A percentile compares a stretch with the other conserved stretches of the same genome.
These are phyloP conservation scores for Globisporangium okanoganense DNA, from an alignment of 352 stramenopile species.

Conservation along the genomic window DNA sequence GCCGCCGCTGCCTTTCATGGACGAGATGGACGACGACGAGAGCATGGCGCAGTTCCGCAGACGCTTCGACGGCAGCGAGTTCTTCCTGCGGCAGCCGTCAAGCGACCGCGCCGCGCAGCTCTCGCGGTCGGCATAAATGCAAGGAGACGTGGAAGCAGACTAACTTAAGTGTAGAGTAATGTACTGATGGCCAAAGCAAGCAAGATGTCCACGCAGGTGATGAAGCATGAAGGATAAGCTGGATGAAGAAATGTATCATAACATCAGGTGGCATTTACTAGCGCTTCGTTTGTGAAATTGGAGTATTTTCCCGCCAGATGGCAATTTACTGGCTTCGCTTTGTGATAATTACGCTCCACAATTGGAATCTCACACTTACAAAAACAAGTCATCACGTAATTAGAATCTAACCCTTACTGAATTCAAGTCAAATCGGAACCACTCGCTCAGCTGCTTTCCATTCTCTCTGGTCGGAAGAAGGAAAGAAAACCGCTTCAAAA, in stretches of 20 bases:
- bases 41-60: constrained; percentile 17
- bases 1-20: constrained; percentile 22
- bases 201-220: neutral
- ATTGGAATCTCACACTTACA: neutral
- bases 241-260: neutral
- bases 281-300: too few species aligned
- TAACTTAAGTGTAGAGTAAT: constrained; percentile 3
- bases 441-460: neutral
- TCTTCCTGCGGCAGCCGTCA: constrained; percentile 3
- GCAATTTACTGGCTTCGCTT: neutral
- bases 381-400: neutral
- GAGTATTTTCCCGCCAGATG: neutral
- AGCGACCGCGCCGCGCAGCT: constrained; percentile 3
- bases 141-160: neutral
- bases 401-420: neutral
- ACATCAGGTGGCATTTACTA: too few species aligned
- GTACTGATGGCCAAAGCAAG: neutral
- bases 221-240: neutral
- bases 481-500: neutral
- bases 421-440: neutral
- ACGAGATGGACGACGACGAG: constrained; percentile 17
- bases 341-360: neutral
- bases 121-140: neutral
- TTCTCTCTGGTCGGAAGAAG: neutral
- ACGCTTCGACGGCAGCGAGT: constrained; percentile 11